Base-by-base conservation (phyloP, 129 eudicot species). In the Gnaphalium uliginosum region DNA sequence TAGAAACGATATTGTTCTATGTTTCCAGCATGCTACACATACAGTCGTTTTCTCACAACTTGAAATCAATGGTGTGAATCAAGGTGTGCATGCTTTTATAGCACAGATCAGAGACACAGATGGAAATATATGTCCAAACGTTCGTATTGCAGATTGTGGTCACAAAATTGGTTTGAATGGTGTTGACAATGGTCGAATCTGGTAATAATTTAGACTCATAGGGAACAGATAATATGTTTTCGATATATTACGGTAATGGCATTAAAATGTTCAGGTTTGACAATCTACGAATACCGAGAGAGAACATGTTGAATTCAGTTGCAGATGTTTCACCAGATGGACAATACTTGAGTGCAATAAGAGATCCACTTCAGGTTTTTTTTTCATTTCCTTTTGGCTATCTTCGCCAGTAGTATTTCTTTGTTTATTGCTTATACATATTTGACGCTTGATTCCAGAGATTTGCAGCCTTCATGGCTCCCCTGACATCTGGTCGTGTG, bases 61-160 rank as follows among this genome's bases (percentile, higher is more conserved):
- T 26, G 75, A 76, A 15, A 91, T 94, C 35, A 82, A 87, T 50
- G 97, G 96, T 29, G 86, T 76, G 29, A 89, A 86, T 82, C 78
- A 91, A 84, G 99, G 99, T 48, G 99, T 94, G 51, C 99, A 94
- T 91, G 99, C 99, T 60, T 94, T 91, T 76, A 91, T 94, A n/a
- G 89, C 89, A 69, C 96, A 89, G 71, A 89, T 94, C 68, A 86
- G 99, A 78, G 96, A 91, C 74, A 80, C 63, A 72, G 72, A 87
- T 77, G 97, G 92, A 33, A 84, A 87, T 27, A 21, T 89, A 15
- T 89, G 92, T 76, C 96, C 96, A 69, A 89, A 91, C 63, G 71
- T 95, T 54, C 92, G 96, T 19, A 83, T 91, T 26, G 90, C 98
- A 18, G 97, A 94, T 69, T 94, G 98, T 83, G 97, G 98, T 39